These are phyloP conservation scores for Spencermartinsiella ligniputridi DNA, from an alignment of 1,139 yeast genomes.

Conservation along the genomic window DNA sequence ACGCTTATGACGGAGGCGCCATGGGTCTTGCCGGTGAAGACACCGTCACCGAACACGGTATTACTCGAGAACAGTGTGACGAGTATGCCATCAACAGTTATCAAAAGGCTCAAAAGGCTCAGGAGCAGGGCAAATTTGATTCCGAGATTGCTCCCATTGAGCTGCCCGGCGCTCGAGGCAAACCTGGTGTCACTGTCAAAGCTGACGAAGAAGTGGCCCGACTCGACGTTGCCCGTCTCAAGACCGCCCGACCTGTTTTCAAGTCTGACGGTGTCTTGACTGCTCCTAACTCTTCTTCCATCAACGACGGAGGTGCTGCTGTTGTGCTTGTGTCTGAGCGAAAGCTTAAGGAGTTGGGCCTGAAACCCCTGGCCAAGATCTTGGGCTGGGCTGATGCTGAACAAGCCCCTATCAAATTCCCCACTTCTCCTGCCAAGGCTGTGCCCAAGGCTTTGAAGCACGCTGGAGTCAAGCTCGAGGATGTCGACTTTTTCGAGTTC, in stretches of 20 bases:
- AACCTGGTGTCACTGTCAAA: constrained; percentile 70
- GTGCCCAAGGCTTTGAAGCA: constrained; percentile 93
- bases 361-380: constrained; percentile 84
- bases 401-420: constrained; percentile 86
- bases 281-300: constrained; percentile 92
- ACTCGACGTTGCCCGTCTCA: constrained; percentile 70
- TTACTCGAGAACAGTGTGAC: constrained; percentile 75
- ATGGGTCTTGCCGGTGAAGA: constrained; percentile 98
- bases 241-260: constrained; percentile 86
- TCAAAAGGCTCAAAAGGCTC: constrained; percentile 77
- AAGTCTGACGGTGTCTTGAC: constrained; percentile 84
- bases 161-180: constrained; percentile 86
- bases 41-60: constrained; percentile 68
- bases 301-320: constrained; percentile 98
- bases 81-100: constrained; percentile 84
- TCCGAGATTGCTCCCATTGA: constrained; percentile 81
- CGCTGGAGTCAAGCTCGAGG: constrained; percentile 59
- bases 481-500: constrained; percentile 80
- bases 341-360: constrained; percentile 75
- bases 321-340: constrained; percentile 76
- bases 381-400: constrained; percentile 98
- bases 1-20: constrained; percentile 78
- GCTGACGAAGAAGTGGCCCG: constrained; percentile 77
- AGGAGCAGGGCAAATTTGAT: constrained; percentile 71
- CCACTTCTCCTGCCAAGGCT: constrained; percentile 91